Percentiles rank a stretch among this genome's conserved stretches.
phyloP scores from a whole-genome alignment of 768 basidiomycete genomes.

The Dacryopinax spathularia region DNA sequence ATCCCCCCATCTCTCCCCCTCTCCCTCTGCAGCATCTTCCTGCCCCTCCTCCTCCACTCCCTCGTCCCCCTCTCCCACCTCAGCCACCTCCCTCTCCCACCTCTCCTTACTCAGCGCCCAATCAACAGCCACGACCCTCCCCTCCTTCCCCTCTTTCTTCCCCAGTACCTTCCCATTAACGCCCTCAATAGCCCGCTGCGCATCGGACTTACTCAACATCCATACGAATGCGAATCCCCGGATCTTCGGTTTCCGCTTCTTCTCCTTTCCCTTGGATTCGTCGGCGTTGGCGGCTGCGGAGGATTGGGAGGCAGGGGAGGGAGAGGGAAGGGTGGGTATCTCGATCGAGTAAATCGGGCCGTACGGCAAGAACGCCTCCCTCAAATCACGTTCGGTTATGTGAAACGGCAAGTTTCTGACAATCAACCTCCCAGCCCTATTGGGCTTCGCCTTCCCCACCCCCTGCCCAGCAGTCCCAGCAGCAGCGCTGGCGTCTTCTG shows the following conservation, averaged over 20 bases:
- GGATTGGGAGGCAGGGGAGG: too few relatives aligned
- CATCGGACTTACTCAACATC: slow-evolving; percentile 76
- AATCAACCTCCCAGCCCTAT: slow-evolving; percentile 67
- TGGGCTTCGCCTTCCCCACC: slow-evolving; percentile 36
- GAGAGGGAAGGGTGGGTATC: slow-evolving; percentile 42
- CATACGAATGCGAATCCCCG: slow-evolving; percentile 92
- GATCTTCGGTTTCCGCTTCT: slow-evolving; percentile 23
- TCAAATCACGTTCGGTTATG: slow-evolving; percentile 70
- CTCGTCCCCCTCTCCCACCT: slow-evolving; percentile 26
- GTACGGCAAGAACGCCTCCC: slow-evolving; percentile 70
- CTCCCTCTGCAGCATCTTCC: slow-evolving; percentile 16
- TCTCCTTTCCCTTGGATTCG: slow-evolving; percentile 9
- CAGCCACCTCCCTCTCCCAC: slow-evolving; percentile 69
- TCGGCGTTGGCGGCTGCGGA: slow-evolving; percentile 25
- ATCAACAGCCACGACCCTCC: slow-evolving; percentile 75
- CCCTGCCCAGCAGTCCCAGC: too few relatives aligned
- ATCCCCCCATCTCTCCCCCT: slow-evolving; percentile 17
- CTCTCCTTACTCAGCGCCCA: slow-evolving; percentile 92
- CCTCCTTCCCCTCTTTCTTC: slow-evolving; percentile 28
- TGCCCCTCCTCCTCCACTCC: slow-evolving; percentile 22
- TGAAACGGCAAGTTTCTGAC: slow-evolving; percentile 80
- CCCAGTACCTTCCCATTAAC: slow-evolving; percentile 63
- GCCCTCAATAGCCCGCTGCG: slow-evolving; percentile 62
- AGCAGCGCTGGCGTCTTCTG: slow-evolving; percentile 22
- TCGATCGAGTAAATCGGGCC: slow-evolving; percentile 78